A percentile compares a stretch with the other conserved stretches of the same genome.
phyloP scores from a whole-genome alignment of 345 rosid species.

The rapeseed (Brassica napus) region Da-Ae NC_063434.1:740501-741000 shows the following conservation, averaged over 20 bases:
- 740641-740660: conserved; percentile 18
- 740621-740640: conserved; percentile 1
- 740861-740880: not conserved
- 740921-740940: not conserved
- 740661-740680: conserved; percentile 13
- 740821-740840: not conserved
- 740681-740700: conserved; percentile 1
- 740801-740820: not conserved
- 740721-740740: not conserved
- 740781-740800: not conserved
- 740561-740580: not conserved
- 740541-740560: not conserved
- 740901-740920: conserved; percentile 4
- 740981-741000: conserved; percentile 15
- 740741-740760: not conserved
- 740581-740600: conserved; percentile 20
- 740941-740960: conserved; percentile 2
- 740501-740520: conserved; percentile 6
- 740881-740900: conserved; percentile 5
- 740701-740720: conserved; percentile 1
- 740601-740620: not conserved
- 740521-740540: not conserved
- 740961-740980: conserved; percentile 21
- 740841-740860: not conserved
- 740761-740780: not conserved